Conservation (phyloP, 2,329 filamentous ascomycete species). For the Claviceps lovelessii region DNA sequence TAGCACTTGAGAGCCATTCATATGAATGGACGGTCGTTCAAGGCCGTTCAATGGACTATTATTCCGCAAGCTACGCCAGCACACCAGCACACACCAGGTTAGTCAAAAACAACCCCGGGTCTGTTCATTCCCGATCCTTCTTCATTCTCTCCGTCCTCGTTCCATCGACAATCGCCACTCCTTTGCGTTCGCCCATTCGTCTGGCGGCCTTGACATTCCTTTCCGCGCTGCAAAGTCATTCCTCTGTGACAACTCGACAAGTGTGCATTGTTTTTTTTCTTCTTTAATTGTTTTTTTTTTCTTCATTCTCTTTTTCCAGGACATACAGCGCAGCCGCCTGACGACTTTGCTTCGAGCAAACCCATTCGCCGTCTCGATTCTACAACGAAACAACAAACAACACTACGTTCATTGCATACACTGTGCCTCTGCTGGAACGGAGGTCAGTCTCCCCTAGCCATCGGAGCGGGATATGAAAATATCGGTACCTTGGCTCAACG, state of each 20-base stretch:
- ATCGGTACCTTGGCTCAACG: not conserved
- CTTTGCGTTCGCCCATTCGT: not conserved
- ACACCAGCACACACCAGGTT: not conserved
- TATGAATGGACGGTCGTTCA: too few relatives aligned
- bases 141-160: not conserved
- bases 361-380: not conserved
- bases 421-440: constrained; percentile 1
- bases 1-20: too few relatives aligned
- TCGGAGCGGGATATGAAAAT: not conserved
- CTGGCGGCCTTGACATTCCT: not conserved
- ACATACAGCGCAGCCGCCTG: not conserved
- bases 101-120: not conserved
- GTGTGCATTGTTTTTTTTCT: too few relatives aligned
- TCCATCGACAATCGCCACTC: constrained; percentile 3
- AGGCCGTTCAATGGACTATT: not conserved
- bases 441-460: not conserved
- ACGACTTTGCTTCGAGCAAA: not conserved
- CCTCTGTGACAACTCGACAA: not conserved
- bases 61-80: not conserved
- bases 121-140: not conserved
- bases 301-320: not conserved
- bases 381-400: not conserved
- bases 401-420: not conserved
- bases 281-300: too few relatives aligned
- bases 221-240: not conserved